phyloP scores from a whole-genome alignment of 805 yeast species.

The Candida germanica region DNA sequence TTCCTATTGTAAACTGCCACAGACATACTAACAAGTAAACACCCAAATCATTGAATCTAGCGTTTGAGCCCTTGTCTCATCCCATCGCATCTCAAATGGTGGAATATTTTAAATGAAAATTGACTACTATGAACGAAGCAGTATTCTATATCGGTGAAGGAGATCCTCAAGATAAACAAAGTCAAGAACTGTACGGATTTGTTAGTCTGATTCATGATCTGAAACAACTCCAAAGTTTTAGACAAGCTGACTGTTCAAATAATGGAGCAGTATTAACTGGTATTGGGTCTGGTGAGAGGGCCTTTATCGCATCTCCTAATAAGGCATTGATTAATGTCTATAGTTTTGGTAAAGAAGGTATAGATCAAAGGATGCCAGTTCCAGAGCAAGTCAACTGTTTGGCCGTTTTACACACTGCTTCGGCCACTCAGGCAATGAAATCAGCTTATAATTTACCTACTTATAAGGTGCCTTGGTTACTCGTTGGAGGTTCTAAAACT shows the following conservation, averaged over 20 bases:
- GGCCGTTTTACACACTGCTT: conserved; percentile 34
- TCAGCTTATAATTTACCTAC: conserved; percentile 26
- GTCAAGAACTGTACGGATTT: conserved; percentile 40
- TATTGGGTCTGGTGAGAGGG: conserved; percentile 44
- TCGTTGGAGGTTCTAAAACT: conserved; percentile 70
- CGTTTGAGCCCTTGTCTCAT: too few relatives aligned
- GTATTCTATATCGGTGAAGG: conserved; percentile 48
- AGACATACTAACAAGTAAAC: too few relatives aligned
- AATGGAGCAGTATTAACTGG: conserved; percentile 50
- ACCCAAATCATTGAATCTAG: too few relatives aligned
- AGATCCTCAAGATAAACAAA: conserved; percentile 41
- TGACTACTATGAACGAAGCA: conserved; percentile 50
- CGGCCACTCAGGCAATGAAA: conserved; percentile 10
- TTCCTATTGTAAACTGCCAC: too few relatives aligned
- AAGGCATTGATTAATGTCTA: conserved; percentile 78
- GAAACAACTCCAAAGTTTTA: conserved; percentile 46
- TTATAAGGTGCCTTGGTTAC: conserved; percentile 56
- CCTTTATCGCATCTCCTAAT: conserved; percentile 62
- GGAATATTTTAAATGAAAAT: background rate
- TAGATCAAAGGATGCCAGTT: conserved; percentile 76
- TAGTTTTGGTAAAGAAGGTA: conserved; percentile 64
- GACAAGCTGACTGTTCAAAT: conserved; percentile 47
- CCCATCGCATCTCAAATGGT: conserved; percentile 6
- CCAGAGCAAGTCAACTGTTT: conserved; percentile 75
- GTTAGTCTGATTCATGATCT: conserved; percentile 46